Conservation (phyloP, 2,329 filamentous ascomycete genomes). For the Aspergillus sclerotialis region DNA sequence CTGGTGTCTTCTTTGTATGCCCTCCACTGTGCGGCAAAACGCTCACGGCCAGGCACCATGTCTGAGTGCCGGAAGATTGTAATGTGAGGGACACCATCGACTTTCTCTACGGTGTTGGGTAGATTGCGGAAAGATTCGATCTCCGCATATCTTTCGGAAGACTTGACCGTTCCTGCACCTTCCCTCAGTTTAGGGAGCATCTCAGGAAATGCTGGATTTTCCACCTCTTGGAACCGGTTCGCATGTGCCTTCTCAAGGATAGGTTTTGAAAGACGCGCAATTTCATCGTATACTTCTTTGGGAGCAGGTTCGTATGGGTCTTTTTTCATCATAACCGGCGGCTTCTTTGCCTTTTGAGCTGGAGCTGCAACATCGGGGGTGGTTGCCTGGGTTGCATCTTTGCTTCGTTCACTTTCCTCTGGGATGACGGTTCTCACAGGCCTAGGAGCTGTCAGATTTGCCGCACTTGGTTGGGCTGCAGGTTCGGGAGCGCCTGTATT, state of each 20-base stretch:
- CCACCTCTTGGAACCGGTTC: constrained; percentile 5
- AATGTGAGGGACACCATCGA: no score
- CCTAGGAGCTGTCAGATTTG: not conserved
- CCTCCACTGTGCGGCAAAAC: no score
- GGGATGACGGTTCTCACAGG: not conserved
- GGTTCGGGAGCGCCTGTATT: not conserved
- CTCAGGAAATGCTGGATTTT: constrained; percentile 11
- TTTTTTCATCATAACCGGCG: not conserved
- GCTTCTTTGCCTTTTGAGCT: not conserved
- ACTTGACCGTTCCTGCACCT: constrained; percentile 20
- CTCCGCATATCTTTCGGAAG: constrained; percentile 12
- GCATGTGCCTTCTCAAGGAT: constrained; percentile 11
- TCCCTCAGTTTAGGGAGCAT: constrained; percentile 15
- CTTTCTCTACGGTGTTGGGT: no score
- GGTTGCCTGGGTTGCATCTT: not conserved
- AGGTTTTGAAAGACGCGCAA: constrained; percentile 13
- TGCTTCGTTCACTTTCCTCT: not conserved
- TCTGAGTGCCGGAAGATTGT: no score
- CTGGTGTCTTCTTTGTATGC: no score
- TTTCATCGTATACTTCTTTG: constrained; percentile 11
- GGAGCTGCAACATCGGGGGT: not conserved
- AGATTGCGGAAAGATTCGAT: no score
- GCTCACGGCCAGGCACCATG: no score
- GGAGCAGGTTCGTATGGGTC: constrained; percentile 2
- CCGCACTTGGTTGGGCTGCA: not conserved